Evolutionary conservation across 2,329 filamentous ascomycete genomes (phyloP).

Genomic region (Ilyonectria destructans): DNA sequence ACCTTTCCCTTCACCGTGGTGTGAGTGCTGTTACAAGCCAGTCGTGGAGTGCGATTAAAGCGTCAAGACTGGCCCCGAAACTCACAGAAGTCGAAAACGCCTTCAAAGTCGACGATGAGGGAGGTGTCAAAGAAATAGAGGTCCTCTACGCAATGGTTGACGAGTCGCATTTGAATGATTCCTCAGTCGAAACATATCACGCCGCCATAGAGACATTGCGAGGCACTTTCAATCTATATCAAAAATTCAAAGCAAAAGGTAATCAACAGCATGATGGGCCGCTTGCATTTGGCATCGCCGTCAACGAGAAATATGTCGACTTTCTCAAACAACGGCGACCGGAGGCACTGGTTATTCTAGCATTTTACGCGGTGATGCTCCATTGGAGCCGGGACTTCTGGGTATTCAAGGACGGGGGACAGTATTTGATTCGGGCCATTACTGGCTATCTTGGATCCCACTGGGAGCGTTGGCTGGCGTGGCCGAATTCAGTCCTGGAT

Average conservation of each 20-base stretch:
- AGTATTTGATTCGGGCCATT: conserved; percentile 13
- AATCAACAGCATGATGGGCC: conserved; percentile 4
- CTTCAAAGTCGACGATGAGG: neutral
- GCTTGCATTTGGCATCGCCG: conserved; percentile 10
- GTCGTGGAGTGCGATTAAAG: conserved; percentile 4
- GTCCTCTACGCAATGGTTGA: conserved; percentile 8
- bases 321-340: conserved; percentile 27
- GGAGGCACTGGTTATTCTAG: conserved; percentile 34
- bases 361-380: conserved; percentile 17
- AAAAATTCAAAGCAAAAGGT: neutral
- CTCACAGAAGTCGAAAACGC: conserved; percentile 5
- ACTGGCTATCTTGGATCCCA: conserved; percentile 13
- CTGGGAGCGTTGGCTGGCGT: conserved; percentile 10
- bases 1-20: conserved; percentile 32
- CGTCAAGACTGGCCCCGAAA: neutral
- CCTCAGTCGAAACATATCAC: neutral
- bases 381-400: conserved; percentile 12
- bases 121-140: neutral
- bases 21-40: conserved; percentile 8
- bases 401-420: conserved; percentile 14
- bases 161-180: neutral
- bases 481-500: conserved; percentile 7
- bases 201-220: neutral
- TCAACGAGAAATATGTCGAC: conserved; percentile 11
- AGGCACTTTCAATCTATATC: neutral